Base-by-base conservation (phyloP, 106 monocot genomes). In the Acanthochlamys bracteata region DNA sequence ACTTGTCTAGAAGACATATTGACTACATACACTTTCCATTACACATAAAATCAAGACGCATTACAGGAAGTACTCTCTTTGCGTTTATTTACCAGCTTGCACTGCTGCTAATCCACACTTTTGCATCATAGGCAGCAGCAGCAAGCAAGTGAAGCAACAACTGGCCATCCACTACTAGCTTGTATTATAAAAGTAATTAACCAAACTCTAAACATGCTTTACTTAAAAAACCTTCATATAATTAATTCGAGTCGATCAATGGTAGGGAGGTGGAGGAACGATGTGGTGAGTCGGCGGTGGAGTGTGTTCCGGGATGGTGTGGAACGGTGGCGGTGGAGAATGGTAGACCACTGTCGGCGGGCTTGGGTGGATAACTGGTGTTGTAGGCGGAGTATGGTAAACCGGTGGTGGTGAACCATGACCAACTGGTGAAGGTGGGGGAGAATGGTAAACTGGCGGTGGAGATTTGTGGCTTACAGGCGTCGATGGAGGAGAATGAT, bases 121-220 rank as follows among this genome's bases (percentile, higher is more conserved):
- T 17, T 20, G 55, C 20, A 55, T 55, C 55, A 55, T 55, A 55
- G 55, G 20, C 55, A 55, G 55, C 55, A 55, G n/a, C 51, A 33
- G 6, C 33, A n/a, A n/a, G n/a, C n/a, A n/a, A n/a, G n/a, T n/a
- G n/a, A n/a, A n/a, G 4, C 33, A 3, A 33, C 33, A 33, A 33
- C 33, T 3, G 33, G 33, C 33, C 33, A 33, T 33, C 4, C 33
- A 33, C 33, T 33, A 33, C 6, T 33, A 3, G 33, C 33, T 6
- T 6, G 33, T 33, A n/a, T n/a, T n/a, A n/a, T n/a, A n/a, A n/a
- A 33, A 33, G 33, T 33, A 33, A 33, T 33, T 33, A 33, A 33
- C 33, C 33, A 33, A 33, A 33, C 33, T 33, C 9, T 49, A 2
- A 14, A 49, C 12, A 49, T 12, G 17, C 49, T 17, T 49, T 4